Base-by-base conservation (phyloP, 805 yeast genomes). In the Brettanomyces custersianus region DNA sequence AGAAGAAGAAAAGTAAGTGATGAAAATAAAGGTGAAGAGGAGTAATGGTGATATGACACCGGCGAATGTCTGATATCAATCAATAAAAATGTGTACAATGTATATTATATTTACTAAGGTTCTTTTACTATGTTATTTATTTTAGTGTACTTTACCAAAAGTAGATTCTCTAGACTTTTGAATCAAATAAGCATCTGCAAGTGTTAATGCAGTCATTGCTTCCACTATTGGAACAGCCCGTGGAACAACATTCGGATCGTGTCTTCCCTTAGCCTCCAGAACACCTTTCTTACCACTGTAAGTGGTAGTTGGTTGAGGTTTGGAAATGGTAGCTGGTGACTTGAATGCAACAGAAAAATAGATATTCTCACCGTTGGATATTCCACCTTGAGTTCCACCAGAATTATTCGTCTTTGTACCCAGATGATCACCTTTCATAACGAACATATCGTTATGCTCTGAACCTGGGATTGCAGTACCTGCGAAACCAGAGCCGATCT, bases 341-440 rank as follows among this genome's bases (percentile, higher is more conserved):
- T 92, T 92, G 76, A 92, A 92, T 4, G 97, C 96, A 31, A 92
- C 90, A 19, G 84, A 80, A 61, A 92, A 92, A 66, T 82, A 92
- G 53, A 92, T 83, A 62, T 83, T 72, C 62, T 92, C 98, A 49
- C 98, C 98, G 57, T 92, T 92, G 35, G 95, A 66, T 55, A 92
- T 92, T 55, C 98, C 98, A 54, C 98, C 98, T 68, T 92, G 98
- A 44, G 87, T 76, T 64, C 98, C 98, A 50, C 97, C 98, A 13
- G 95, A 83, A 62, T 80, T 78, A 66, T 92, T 92, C 15, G 97
- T 88, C 49, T 59, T 70, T 19, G 98, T 92, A 60, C 90, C 80
- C 55, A 92, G 68, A 52, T 69, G 71, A 15, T 20, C 34, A 20
- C 78, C 75, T 39, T 55, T 55, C 49, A 77, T 85, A 44, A 59